Percentiles rank a stretch among this genome's conserved stretches.
Evolutionary conservation across 768 basidiomycete species (phyloP).

Genomic region (Sporobolomyces phaffii): DNA sequence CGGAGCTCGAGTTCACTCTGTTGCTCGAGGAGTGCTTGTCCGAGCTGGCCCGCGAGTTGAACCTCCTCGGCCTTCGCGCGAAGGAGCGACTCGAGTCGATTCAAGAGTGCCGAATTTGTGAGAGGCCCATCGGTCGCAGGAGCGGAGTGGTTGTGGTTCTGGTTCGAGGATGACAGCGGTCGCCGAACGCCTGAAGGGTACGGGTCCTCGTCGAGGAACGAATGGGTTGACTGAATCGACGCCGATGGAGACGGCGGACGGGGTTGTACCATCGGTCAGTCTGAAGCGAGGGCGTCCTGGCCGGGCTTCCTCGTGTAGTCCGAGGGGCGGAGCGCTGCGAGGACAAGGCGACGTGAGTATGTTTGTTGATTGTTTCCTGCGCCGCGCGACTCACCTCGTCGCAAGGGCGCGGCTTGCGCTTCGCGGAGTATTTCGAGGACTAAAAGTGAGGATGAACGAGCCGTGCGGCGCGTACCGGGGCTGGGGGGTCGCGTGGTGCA

Average conservation of each 20-base stretch:
- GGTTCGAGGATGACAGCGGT: slow-evolving; percentile 4
- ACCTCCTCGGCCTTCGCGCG: slow-evolving; percentile 89
- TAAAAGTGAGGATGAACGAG: no score
- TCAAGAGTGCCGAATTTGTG: slow-evolving; percentile 17
- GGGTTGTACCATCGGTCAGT: background rate
- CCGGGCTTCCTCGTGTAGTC: no score
- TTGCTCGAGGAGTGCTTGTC: slow-evolving; percentile 86
- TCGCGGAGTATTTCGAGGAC: no score
- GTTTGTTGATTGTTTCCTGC: no score
- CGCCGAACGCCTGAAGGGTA: slow-evolving; percentile 17
- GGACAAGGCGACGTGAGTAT: no score
- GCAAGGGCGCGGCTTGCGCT: no score
- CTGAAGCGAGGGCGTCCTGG: no score
- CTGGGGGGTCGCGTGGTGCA: no score
- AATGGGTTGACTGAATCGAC: slow-evolving; percentile 17
- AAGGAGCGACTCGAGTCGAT: slow-evolving; percentile 53
- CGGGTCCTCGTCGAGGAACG: slow-evolving; percentile 37
- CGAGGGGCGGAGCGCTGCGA: no score
- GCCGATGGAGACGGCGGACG: slow-evolving; percentile 14
- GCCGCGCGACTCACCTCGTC: no score
- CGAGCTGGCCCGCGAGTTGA: slow-evolving; percentile 81
- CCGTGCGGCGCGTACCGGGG: no score
- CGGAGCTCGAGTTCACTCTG: slow-evolving; percentile 87
- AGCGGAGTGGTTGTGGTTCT: background rate
- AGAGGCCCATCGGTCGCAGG: background rate